Percentiles rank a stretch among this genome's conserved stretches.
Conservation (phyloP, 192 early-diverging fungal species). For the Jimgerdemannia lactiflua region DNA sequence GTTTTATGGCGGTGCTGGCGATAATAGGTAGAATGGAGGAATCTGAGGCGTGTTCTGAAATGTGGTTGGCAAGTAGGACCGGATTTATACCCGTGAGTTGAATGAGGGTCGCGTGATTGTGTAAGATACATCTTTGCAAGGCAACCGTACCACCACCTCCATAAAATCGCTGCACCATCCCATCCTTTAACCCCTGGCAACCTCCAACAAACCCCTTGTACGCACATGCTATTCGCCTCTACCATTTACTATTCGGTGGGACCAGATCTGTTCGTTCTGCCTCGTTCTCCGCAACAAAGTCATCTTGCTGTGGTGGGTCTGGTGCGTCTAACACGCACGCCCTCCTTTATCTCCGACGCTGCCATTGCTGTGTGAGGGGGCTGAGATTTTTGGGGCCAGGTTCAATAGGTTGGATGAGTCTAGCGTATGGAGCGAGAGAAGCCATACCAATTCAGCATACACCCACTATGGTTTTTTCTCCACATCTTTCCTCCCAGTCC, state of each 20-base stretch:
- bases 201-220: neutral
- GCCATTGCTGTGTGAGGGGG: neutral
- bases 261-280: slow-evolving; percentile 96
- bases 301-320: slow-evolving; percentile 68
- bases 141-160: too few species aligned
- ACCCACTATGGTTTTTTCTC: neutral
- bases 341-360: slow-evolving; percentile 25
- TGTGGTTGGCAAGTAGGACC: neutral
- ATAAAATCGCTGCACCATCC: neutral
- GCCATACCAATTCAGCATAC: neutral
- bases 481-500: neutral
- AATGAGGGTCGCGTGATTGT: neutral
- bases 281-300: slow-evolving; percentile 78
- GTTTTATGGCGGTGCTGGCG: slow-evolving; percentile 10
- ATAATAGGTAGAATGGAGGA: too few species aligned
- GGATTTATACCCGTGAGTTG: neutral
- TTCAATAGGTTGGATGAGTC: too few species aligned
- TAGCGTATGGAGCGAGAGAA: too few species aligned
- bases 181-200: neutral
- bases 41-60: slow-evolving; percentile 16
- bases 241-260: slow-evolving; percentile 95
- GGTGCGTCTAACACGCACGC: slow-evolving; percentile 62
- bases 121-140: neutral
- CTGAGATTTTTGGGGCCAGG: neutral
- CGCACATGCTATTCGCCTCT: slow-evolving; percentile 66